phyloP scores from a whole-genome alignment of 2,329 filamentous ascomycete genomes.

The Fusarium sambucinum region DNA sequence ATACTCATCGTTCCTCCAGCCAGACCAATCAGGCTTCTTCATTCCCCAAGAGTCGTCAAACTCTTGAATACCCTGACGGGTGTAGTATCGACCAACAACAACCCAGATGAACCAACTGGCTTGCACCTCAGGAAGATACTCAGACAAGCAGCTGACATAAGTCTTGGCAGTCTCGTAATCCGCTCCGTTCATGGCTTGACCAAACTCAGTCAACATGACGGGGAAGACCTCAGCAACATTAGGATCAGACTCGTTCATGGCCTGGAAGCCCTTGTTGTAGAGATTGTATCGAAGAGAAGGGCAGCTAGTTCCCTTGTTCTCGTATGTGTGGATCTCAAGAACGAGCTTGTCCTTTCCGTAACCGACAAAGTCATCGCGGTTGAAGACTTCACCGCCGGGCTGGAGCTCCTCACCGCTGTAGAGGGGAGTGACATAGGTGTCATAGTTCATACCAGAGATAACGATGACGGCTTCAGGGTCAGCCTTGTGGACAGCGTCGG shows the following conservation, averaged over 20 bases:
- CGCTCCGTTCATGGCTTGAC: conserved; percentile 62
- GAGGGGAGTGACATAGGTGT: conserved; percentile 66
- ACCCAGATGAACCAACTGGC: conserved; percentile 71
- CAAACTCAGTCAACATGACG: conserved; percentile 65
- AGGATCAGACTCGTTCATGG: conserved; percentile 56
- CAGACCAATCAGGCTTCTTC: conserved; percentile 65
- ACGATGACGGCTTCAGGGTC: conserved; percentile 68
- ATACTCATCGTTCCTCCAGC: conserved; percentile 61
- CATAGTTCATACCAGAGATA: conserved; percentile 69
- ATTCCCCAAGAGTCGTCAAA: conserved; percentile 69
- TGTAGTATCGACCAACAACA: conserved; percentile 69
- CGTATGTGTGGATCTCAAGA: conserved; percentile 72
- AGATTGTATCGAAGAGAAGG: conserved; percentile 59
- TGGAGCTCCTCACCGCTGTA: conserved; percentile 61
- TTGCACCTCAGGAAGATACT: conserved; percentile 61
- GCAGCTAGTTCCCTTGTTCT: conserved; percentile 64
- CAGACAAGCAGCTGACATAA: conserved; percentile 65
- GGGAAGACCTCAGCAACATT: conserved; percentile 53
- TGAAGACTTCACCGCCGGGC: conserved; percentile 60
- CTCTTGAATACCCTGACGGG: conserved; percentile 64
- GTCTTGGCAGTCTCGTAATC: conserved; percentile 57
- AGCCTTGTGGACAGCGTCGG: conserved; percentile 62
- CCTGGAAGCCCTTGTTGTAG: conserved; percentile 65
- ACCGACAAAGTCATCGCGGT: conserved; percentile 59
- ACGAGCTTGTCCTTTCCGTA: conserved; percentile 66